Base-by-base conservation (phyloP, 768 basidiomycete genomes). In the Gymnopilus dilepis region DNA sequence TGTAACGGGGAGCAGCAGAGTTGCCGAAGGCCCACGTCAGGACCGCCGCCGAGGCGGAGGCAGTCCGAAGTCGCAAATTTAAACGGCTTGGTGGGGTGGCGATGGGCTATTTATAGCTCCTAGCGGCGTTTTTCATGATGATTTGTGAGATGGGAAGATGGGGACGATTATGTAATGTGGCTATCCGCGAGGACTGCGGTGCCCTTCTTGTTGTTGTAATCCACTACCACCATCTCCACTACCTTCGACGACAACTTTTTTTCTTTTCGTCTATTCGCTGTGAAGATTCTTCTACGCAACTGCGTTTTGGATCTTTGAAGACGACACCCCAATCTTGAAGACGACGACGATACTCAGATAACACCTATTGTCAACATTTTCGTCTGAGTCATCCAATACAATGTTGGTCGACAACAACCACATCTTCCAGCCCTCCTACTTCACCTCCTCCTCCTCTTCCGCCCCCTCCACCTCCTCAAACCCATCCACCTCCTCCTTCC, bases 341-440 rank as follows among this genome's bases (percentile, higher is more conserved):
- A 34, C 21, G 13, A 48, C 26, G 47, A 50, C 28, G 11, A 6
- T 22, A 28, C 5, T 8, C 45, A 24, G 24, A 47, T 26, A 15
- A 26, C 45, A 26, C 11, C 24, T 1, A 47, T n/a, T 19, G 47
- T 48, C 31, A 28, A 54, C 28, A 26, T 58, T 30, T 31, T 45
- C 56, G 47, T 52, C 45, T 52, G 48, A 59, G 58, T 59, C 58
- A 59, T 59, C 24, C 30, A 42, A 37, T 21, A 9, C 34, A 9
- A 70, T 70, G 66, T 62, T 67, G 26, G 66, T 70, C 61, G 68
- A 71, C 67, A 65, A 71, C 64, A 65, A 71, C 48, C 59, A 65
- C 38, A 56, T 65, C 9, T 68, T 58, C 52, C 66, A 70, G 30
- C 70, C 60, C 31, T 64, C 67, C 19, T 69, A 64, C 64, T 66